These are phyloP conservation scores for Aspergillus thermomutatus DNA, from an alignment of 2,329 filamentous ascomycete species.

Conservation along the genomic window DNA sequence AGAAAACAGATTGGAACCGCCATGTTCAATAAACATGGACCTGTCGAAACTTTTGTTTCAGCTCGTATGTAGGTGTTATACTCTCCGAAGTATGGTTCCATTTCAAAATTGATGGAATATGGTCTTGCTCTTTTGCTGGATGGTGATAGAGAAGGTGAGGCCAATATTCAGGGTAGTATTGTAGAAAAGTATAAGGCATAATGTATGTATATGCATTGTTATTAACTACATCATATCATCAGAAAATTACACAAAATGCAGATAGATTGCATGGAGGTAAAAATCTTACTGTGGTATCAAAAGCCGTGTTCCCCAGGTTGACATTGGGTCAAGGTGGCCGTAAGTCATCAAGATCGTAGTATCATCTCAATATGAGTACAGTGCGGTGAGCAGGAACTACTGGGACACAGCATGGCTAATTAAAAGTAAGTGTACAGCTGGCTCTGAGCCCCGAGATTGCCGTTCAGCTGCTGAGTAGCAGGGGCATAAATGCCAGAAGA, in stretches of 20 bases:
- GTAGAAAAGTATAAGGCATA: constrained; percentile 21
- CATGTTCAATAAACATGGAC: no score
- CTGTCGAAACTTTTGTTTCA: no score
- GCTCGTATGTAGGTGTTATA: no score
- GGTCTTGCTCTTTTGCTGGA: no score
- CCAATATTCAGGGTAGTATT: constrained; percentile 14
- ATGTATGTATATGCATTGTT: constrained; percentile 13
- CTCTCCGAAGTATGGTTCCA: no score
- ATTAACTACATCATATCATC: constrained; percentile 16
- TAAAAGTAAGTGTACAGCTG: constrained; percentile 35
- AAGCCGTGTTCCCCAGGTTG: constrained; percentile 18
- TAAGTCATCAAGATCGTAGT: constrained; percentile 34
- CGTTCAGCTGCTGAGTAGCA: constrained; percentile 23
- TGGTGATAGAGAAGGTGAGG: no score
- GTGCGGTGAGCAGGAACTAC: constrained; percentile 21
- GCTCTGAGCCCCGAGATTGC: constrained; percentile 23
- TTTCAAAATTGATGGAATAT: no score
- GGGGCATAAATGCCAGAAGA: no score
- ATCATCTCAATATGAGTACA: constrained; percentile 41
- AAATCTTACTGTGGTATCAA: constrained; percentile 24
- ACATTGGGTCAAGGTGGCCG: constrained; percentile 22
- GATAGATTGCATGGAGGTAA: constrained; percentile 18
- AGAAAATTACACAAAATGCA: constrained; percentile 19
- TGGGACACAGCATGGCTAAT: constrained; percentile 15
- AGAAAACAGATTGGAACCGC: no score